Conservation (phyloP, 129 eudicot species). For the Helianthus tuberosus region DNA sequence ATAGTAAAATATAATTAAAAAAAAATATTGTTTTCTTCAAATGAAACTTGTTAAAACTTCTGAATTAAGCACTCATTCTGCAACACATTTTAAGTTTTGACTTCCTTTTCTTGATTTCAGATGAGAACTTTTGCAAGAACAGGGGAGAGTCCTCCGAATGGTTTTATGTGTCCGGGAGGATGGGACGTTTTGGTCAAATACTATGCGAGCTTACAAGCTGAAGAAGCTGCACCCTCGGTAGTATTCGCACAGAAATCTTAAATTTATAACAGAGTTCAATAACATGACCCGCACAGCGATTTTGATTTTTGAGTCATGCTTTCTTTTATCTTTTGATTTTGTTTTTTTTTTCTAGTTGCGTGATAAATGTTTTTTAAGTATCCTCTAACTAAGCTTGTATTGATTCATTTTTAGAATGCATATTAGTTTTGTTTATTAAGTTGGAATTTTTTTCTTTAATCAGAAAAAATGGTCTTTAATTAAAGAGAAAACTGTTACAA, state of each 20-base stretch:
- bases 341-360: background rate
- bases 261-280: background rate
- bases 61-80: background rate
- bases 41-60: background rate
- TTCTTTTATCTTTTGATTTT: background rate
- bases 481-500: no score
- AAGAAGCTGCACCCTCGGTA: slow-evolving; percentile 51
- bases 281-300: background rate
- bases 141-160: slow-evolving; percentile 93
- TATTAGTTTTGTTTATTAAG: no score
- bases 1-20: background rate
- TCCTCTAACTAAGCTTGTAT: slow-evolving; percentile 15
- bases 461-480: no score
- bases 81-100: background rate
- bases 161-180: slow-evolving; percentile 92
- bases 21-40: background rate
- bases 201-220: slow-evolving; percentile 67
- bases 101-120: slow-evolving; percentile 36
- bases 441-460: no score
- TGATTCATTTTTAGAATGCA: background rate
- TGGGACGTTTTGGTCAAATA: slow-evolving; percentile 77
- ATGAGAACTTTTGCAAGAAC: slow-evolving; percentile 83
- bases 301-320: slow-evolving; percentile 15
- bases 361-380: slow-evolving; percentile 6
- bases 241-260: slow-evolving; percentile 42